phyloP scores from a whole-genome alignment of 768 basidiomycete species.

The Pisolithus tinctorius region DNA sequence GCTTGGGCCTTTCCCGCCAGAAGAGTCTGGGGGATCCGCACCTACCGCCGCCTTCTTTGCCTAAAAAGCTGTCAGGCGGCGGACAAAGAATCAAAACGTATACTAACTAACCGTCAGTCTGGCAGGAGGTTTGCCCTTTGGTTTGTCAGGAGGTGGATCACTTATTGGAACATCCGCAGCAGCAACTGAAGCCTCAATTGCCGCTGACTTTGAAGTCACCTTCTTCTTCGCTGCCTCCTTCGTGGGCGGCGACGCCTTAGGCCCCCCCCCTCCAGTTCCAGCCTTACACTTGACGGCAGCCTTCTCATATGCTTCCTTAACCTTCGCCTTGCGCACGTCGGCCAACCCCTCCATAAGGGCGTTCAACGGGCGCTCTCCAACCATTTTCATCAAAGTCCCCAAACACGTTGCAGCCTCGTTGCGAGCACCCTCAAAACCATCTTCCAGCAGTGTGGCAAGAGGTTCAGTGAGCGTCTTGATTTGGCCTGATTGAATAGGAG shows the following conservation, averaged over 20 bases:
- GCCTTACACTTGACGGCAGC: slow-evolving; percentile 87
- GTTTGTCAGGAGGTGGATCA: slow-evolving; percentile 32
- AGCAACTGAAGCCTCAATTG: slow-evolving; percentile 18
- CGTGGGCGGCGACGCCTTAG: slow-evolving; percentile 30
- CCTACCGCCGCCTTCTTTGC: slow-evolving; percentile 47
- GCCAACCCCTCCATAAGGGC: slow-evolving; percentile 80
- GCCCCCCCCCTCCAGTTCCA: slow-evolving; percentile 42
- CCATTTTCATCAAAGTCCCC: slow-evolving; percentile 92
- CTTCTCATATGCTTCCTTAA: slow-evolving; percentile 89
- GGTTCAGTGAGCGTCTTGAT: slow-evolving; percentile 78
- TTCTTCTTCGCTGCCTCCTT: slow-evolving; percentile 34
- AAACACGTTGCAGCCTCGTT: slow-evolving; percentile 85
- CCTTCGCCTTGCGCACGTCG: slow-evolving; percentile 84
- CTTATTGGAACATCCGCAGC: slow-evolving; percentile 15
- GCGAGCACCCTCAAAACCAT: slow-evolving; percentile 82
- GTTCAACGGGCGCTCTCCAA: slow-evolving; percentile 88
- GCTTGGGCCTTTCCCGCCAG: slow-evolving; percentile 12
- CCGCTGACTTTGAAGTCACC: slow-evolving; percentile 23
- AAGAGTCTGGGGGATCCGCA: slow-evolving; percentile 24
- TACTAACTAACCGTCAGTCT: slow-evolving; percentile 32
- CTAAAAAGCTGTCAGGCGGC: slow-evolving; percentile 17
- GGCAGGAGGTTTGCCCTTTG: slow-evolving; percentile 45
- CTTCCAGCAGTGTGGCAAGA: slow-evolving; percentile 72
- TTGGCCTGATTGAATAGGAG: slow-evolving; percentile 65
- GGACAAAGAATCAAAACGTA: not conserved